A percentile compares a stretch with the other conserved stretches of the same genome.
Evolutionary conservation across 2,329 filamentous ascomycete genomes (phyloP).

Genomic region (Neonectria ditissima): DNA sequence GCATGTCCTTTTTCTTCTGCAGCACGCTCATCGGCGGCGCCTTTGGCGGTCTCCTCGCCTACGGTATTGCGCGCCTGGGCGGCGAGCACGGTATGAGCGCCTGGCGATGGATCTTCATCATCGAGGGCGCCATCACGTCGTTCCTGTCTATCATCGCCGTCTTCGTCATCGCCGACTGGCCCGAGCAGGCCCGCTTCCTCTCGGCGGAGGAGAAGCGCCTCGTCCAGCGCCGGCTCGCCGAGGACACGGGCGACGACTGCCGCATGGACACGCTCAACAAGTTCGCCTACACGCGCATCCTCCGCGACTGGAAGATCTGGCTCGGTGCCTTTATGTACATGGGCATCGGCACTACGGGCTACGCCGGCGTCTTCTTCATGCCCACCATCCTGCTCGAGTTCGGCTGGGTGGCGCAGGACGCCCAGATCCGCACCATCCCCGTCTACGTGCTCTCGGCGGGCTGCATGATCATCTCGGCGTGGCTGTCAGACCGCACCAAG

Average conservation of each 20-base stretch:
- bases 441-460: slow-evolving; percentile 52
- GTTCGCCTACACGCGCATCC: slow-evolving; percentile 58
- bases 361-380: slow-evolving; percentile 55
- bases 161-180: slow-evolving; percentile 44
- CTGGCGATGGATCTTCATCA: slow-evolving; percentile 59
- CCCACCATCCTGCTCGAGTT: slow-evolving; percentile 54
- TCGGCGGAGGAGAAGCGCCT: slow-evolving; percentile 57
- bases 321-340: slow-evolving; percentile 52
- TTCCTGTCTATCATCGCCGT: slow-evolving; percentile 37
- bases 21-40: slow-evolving; percentile 56
- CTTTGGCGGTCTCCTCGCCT: slow-evolving; percentile 61
- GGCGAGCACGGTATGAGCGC: slow-evolving; percentile 56
- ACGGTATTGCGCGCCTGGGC: slow-evolving; percentile 58
- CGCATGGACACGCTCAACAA: slow-evolving; percentile 66
- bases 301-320: slow-evolving; percentile 61
- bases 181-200: slow-evolving; percentile 55
- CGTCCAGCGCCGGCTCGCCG: slow-evolving; percentile 55
- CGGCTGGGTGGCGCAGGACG: slow-evolving; percentile 48
- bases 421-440: slow-evolving; percentile 52
- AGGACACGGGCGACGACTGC: slow-evolving; percentile 56
- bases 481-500: slow-evolving; percentile 63
- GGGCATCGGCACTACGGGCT: slow-evolving; percentile 59
- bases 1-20: slow-evolving; percentile 58
- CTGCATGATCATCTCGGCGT: slow-evolving; percentile 51
- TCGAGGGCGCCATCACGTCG: slow-evolving; percentile 46